These are phyloP conservation scores for Hypericum perforatum DNA, from an alignment of 345 rosid genomes.

Conservation along the genomic window DNA sequence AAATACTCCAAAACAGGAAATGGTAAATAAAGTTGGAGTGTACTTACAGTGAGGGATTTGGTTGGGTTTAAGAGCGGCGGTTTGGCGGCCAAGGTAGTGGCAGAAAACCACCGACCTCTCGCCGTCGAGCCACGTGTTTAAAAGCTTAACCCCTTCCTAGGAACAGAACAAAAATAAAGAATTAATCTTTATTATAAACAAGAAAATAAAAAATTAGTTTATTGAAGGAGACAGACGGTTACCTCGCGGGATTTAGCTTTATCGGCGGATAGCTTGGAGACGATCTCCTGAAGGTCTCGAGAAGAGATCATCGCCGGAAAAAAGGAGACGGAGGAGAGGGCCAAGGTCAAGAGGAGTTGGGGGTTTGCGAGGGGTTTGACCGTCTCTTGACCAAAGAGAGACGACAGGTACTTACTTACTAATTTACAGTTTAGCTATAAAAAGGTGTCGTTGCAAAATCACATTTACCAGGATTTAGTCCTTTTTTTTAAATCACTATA, in stretches of 20 bases:
- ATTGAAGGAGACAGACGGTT: slow-evolving; percentile 10
- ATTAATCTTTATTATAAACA: not conserved
- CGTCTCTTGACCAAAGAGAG: no score
- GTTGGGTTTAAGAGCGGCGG: slow-evolving; percentile 50
- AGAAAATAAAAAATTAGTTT: not conserved
- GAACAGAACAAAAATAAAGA: no score
- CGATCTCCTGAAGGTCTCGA: slow-evolving; percentile 69
- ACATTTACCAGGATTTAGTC: no score
- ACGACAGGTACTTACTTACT: no score
- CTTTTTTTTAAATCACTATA: no score
- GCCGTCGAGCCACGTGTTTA: slow-evolving; percentile 76
- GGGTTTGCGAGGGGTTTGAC: no score
- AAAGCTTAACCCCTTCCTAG: slow-evolving; percentile 77
- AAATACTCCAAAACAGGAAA: not conserved
- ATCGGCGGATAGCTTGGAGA: slow-evolving; percentile 82
- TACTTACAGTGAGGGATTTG: slow-evolving; percentile 69
- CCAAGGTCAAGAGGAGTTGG: no score
- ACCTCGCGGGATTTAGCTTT: slow-evolving; percentile 85
- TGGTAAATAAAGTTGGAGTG: not conserved
- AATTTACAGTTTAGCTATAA: no score
- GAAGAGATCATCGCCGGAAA: slow-evolving; percentile 39
- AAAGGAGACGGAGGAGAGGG: no score
- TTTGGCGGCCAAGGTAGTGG: slow-evolving; percentile 51
- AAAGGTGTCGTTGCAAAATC: no score
- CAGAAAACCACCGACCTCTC: slow-evolving; percentile 52